Evolutionary conservation across 495 filamentous ascomycete genomes (phyloP).

Genomic region (Neurospora sublineolata): DNA sequence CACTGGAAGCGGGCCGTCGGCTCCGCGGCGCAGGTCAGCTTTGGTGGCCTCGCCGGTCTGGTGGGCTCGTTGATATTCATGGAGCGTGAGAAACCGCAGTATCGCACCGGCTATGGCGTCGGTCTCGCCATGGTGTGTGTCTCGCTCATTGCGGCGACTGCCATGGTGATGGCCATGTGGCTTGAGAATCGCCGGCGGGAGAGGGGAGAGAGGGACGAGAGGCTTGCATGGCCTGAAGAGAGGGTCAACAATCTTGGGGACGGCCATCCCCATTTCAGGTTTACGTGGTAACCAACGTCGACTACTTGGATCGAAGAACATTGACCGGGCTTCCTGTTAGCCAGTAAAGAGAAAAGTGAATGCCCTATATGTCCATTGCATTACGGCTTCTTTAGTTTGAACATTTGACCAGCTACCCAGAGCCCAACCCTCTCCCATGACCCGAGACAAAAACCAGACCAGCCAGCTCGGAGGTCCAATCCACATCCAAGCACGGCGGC

Average conservation of each 20-base stretch:
- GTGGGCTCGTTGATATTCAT: slow-evolving; percentile 58
- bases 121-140: slow-evolving; percentile 47
- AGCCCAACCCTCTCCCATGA: too few species aligned
- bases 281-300: slow-evolving; percentile 6
- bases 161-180: slow-evolving; percentile 43
- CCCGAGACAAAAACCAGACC: too few species aligned
- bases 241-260: slow-evolving; percentile 55
- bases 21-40: slow-evolving; percentile 45
- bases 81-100: slow-evolving; percentile 48
- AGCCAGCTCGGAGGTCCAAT: too few species aligned
- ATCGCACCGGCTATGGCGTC: slow-evolving; percentile 56
- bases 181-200: slow-evolving; percentile 47
- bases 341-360: too few species aligned
- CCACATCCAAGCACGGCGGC: too few species aligned
- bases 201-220: slow-evolving; percentile 35
- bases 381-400: too few species aligned
- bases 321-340: too few species aligned
- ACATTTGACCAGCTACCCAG: too few species aligned
- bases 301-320: too few species aligned
- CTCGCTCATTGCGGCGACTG: slow-evolving; percentile 35
- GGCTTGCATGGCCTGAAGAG: slow-evolving; percentile 37
- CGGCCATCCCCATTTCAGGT: slow-evolving; percentile 53
- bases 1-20: slow-evolving; percentile 52
- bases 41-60: slow-evolving; percentile 56
- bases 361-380: too few species aligned